Conservation (phyloP, 495 filamentous ascomycete genomes). For the Penicillium psychrofluorescens region DNA sequence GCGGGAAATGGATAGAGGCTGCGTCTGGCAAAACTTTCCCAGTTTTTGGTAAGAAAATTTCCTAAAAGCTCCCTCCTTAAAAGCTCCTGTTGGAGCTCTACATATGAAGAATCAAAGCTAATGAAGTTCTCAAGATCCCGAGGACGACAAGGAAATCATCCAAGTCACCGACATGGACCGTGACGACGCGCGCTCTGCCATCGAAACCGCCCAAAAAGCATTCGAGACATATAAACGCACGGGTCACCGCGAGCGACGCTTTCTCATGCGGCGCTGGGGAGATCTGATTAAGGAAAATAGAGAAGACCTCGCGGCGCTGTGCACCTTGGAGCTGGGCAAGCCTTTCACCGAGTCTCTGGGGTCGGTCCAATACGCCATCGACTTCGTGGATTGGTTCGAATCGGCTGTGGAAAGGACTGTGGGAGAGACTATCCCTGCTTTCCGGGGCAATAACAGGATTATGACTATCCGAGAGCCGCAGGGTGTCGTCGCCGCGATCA, state of each 20-base stretch:
- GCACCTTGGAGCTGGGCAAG: constrained; percentile 3
- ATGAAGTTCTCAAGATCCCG: background rate
- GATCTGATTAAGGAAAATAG: background rate
- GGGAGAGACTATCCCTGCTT: constrained; percentile 13
- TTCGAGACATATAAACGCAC: constrained; percentile 27
- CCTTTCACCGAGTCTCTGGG: constrained; percentile 3
- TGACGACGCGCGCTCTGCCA: background rate
- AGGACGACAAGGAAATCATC: background rate
- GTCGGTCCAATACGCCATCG: constrained; percentile 1
- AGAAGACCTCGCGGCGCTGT: constrained; percentile 5
- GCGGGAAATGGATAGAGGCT: background rate
- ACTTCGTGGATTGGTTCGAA: constrained; percentile 12
- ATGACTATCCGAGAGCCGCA: constrained; percentile 10
- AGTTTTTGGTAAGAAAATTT: background rate
- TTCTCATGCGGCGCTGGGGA: constrained; percentile 1
- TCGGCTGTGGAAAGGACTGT: background rate
- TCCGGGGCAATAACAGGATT: constrained; percentile 4
- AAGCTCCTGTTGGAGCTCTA: too few species aligned
- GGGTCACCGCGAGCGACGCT: background rate
- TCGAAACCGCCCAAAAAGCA: constrained; percentile 2
- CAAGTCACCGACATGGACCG: background rate
- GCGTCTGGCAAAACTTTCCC: background rate
- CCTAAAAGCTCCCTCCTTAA: too few species aligned
- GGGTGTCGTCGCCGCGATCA: constrained; percentile 13
- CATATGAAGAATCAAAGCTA: background rate